phyloP scores from a whole-genome alignment of 2,329 filamentous ascomycete species.

The Uncinocarpus reesii region DNA sequence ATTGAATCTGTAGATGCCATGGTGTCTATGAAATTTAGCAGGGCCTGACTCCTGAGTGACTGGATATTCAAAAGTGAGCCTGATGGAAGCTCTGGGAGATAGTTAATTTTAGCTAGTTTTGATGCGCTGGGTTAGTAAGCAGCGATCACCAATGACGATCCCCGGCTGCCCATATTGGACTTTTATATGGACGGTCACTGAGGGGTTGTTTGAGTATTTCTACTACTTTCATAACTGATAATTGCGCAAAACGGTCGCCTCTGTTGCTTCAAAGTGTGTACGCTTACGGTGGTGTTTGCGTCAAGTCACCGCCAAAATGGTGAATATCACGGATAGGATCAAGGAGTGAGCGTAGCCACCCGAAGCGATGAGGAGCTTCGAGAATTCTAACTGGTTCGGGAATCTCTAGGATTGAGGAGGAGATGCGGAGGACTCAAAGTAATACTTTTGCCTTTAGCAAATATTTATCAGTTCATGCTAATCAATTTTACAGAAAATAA shows the following conservation, averaged over 20 bases:
- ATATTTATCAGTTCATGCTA: no score
- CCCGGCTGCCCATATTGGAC: no score
- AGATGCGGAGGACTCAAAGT: constrained; percentile 99
- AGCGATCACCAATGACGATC: no score
- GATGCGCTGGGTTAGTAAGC: no score
- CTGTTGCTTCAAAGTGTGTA: no score
- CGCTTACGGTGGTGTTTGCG: neutral
- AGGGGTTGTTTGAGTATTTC: no score
- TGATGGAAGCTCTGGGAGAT: neutral
- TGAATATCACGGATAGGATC: constrained; percentile 99
- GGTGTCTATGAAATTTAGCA: neutral
- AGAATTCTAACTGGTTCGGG: constrained; percentile 16
- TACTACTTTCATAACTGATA: neutral
- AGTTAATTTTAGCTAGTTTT: no score
- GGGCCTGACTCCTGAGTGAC: no score
- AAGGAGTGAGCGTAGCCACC: constrained; percentile 63
- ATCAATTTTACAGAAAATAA: constrained; percentile 11
- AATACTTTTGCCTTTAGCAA: constrained; percentile 30
- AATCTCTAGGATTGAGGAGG: constrained; percentile 82
- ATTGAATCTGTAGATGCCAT: constrained; percentile 16
- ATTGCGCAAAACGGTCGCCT: neutral
- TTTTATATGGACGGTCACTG: no score
- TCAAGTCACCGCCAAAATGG: constrained; percentile 52
- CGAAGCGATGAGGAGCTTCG: neutral
- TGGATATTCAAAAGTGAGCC: no score